phyloP scores from a whole-genome alignment of 495 filamentous ascomycete species.

The Penicillium fimorum region DNA sequence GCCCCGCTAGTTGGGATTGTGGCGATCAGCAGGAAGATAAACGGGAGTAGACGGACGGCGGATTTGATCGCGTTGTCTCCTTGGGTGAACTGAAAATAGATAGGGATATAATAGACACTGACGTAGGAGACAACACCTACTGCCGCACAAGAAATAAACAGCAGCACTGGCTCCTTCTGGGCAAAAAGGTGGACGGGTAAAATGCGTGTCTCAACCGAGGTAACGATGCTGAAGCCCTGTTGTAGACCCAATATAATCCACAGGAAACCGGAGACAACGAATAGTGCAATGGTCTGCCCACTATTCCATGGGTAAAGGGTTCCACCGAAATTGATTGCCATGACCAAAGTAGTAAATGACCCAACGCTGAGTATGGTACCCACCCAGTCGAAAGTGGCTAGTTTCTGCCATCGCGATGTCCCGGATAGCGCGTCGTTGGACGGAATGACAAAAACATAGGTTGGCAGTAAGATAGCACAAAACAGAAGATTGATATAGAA shows the following conservation, averaged over 20 bases:
- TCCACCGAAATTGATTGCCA: conserved; percentile 37
- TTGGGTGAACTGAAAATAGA: conserved; percentile 48
- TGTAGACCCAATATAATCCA: conserved; percentile 32
- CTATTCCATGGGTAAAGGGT: conserved; percentile 29
- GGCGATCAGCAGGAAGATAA: conserved; percentile 25
- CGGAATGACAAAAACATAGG: conserved; percentile 55
- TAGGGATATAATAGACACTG: conserved; percentile 51
- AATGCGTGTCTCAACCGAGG: conserved; percentile 41
- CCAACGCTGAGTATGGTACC: conserved; percentile 30
- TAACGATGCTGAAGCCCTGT: conserved; percentile 52
- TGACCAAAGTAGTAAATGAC: conserved; percentile 22
- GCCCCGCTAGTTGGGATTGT: conserved; percentile 28
- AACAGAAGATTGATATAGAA: conserved; percentile 55
- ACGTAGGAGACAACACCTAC: conserved; percentile 28
- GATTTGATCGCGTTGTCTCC: conserved; percentile 38
- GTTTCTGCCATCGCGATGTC: conserved; percentile 31
- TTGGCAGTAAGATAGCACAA: conserved; percentile 48
- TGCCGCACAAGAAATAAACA: conserved; percentile 40
- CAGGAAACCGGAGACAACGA: conserved; percentile 22
- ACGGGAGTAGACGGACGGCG: conserved; percentile 38
- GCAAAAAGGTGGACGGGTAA: conserved; percentile 50
- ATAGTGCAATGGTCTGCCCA: conserved; percentile 24
- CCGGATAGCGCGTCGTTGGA: conserved; percentile 43
- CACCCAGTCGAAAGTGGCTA: conserved; percentile 34
- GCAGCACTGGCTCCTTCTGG: conserved; percentile 34